A percentile compares a stretch with the other conserved stretches of the same genome.
Evolutionary conservation across 1,139 yeast genomes (phyloP).

Genomic region (Wickerhamomyces sp.): DNA sequence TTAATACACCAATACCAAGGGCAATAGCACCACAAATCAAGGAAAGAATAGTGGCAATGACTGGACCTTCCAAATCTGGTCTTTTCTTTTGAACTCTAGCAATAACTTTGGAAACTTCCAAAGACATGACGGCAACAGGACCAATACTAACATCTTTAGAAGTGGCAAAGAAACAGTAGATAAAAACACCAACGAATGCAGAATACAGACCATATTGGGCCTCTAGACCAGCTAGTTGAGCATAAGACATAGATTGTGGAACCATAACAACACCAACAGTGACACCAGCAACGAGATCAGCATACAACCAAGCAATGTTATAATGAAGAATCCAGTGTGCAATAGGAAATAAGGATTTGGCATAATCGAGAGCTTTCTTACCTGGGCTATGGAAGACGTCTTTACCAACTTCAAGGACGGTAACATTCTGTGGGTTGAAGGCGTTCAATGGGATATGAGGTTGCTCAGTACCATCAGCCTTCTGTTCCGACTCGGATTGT

Average conservation of each 20-base stretch:
- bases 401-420: slow-evolving; percentile 41
- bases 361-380: slow-evolving; percentile 35
- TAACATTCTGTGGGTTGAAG: slow-evolving; percentile 33
- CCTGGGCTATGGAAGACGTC: slow-evolving; percentile 38
- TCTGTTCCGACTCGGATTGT: slow-evolving; percentile 4
- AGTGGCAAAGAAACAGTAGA: slow-evolving; percentile 88
- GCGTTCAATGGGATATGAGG: slow-evolving; percentile 26
- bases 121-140: slow-evolving; percentile 95
- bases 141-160: slow-evolving; percentile 95
- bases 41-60: slow-evolving; percentile 76
- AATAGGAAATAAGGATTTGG: slow-evolving; percentile 71
- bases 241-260: slow-evolving; percentile 96
- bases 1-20: slow-evolving; percentile 71
- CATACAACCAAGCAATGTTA: slow-evolving; percentile 70
- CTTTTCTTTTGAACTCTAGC: slow-evolving; percentile 53
- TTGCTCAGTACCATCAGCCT: no score
- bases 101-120: slow-evolving; percentile 77
- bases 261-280: slow-evolving; percentile 91
- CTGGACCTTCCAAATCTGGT: slow-evolving; percentile 44
- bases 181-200: slow-evolving; percentile 85
- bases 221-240: slow-evolving; percentile 74
- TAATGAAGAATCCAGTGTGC: slow-evolving; percentile 79
- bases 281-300: slow-evolving; percentile 87
- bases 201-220: slow-evolving; percentile 89
- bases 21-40: slow-evolving; percentile 84